Evolutionary conservation across 768 basidiomycete genomes (phyloP), one percentile per base, ranked within the genome.

Genomic region (Trametes villosa): DNA sequence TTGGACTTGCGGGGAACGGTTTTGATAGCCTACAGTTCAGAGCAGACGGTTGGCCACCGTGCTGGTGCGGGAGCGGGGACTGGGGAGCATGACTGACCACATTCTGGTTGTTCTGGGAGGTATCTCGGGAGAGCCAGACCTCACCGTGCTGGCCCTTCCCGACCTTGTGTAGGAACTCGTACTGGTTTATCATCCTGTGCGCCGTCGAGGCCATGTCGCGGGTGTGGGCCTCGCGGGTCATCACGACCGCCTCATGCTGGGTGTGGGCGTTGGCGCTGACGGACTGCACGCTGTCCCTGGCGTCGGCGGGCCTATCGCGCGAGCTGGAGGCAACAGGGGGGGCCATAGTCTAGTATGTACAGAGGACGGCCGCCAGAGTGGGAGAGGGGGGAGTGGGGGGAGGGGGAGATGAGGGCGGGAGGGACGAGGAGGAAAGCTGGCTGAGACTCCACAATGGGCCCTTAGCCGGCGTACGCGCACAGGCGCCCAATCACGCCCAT

Each of bases 111-210:
- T 67, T 71, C 65, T 65, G 67, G 48, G 38, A 76, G 71, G 74
- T 79, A 74, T 84, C 83, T 70, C 69, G 81, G 33, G 91, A 92
- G 4, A 90, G 78, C 75, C 86, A 91, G 62, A 98, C 96, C 69
- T 89, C 86, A 48, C 96, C 96, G 70, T 97, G 95, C 70, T 93
- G 91, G 13, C 96, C 96, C 59, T 83, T 85, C 22, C 96, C 96
- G 22, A 97, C 86, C 68, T 84, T 83, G 56, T 82, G 79, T 53
- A 87, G 79, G 57, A 94, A 85, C 48, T 86, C 78, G 73, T 96
- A 98, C 74, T 96, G 91, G 78, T 98, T 98, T 66, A 97, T 74
- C 76, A 87, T 84, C 66, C 59, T 65, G 24, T 66, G 76, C 76
- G 60, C 76, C 73, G 54, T 78, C 75, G 55, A 76, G 31, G 59